Base-by-base conservation (phyloP, 352 stramenopile species). In the Globisporangium sylvaticum region DNA sequence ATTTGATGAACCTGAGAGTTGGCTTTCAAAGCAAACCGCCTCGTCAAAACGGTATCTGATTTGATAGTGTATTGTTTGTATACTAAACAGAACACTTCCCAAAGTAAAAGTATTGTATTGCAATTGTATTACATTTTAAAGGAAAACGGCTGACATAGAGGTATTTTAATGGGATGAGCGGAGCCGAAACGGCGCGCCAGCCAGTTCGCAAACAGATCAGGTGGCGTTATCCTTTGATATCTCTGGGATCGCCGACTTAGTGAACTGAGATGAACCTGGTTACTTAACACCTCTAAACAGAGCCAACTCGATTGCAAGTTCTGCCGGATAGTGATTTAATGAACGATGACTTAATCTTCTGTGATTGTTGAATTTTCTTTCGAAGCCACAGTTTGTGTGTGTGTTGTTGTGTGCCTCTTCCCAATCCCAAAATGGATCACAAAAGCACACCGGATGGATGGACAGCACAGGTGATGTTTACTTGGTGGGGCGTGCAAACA, bases 281-380 rank as follows among this genome's bases (percentile, higher is more conserved):
- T 18, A 48, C 27, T 61, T 61, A 61, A 34, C 1, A 1, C 15
- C 9, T 2, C 0, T 4, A 6, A 12, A 24, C 7, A 2, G 8
- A 50, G 18, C 42, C 42, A 50, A 12, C 18, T 50, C 42, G 22
- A 50, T 56, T 20, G 50, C 24, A n/a, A 15, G 1, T n/a, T 20
- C 10, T 1, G 20, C 15, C 10, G 18, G 27, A 29, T 20, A 12
- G 12, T 18, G 25, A 56, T 18, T 60, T 24, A 25, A 25, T 27
- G 0, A 31, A 22, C 22, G 55, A 46, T 48, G 55, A 61, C 55
- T 61, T 61, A 14, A 39, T 39, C n/a, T 18, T 22, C 2, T 10
- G 32, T 62, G 32, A 62, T 62, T 62, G 32, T 62, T 62, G 56
- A 52, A 62, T 58, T 58, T 58, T 58, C 52, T 58, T 58, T 58